Conservation (phyloP, 768 basidiomycete species). For the Tulasnella sp. region DNA sequence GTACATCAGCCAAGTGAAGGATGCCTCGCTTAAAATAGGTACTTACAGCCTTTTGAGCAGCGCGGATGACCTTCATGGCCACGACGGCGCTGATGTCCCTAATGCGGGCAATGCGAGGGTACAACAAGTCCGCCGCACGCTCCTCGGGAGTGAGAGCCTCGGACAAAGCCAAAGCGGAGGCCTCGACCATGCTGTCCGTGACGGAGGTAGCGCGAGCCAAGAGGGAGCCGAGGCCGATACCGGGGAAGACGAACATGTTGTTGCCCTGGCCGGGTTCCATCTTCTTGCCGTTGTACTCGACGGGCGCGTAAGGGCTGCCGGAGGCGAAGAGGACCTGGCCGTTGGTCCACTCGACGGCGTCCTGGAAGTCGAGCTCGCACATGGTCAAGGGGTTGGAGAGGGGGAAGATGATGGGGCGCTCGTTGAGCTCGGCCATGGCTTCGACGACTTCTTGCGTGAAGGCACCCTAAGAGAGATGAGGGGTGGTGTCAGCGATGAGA, state of each 20-base stretch:
- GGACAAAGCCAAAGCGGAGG: conserved; percentile 78
- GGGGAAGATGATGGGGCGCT: conserved; percentile 88
- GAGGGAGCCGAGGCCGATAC: conserved; percentile 80
- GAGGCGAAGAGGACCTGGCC: conserved; percentile 72
- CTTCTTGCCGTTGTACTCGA: conserved; percentile 57
- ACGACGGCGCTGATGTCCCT: conserved; percentile 82
- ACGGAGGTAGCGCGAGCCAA: conserved; percentile 68
- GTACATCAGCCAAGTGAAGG: conserved; percentile 34
- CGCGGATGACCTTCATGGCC: conserved; percentile 71
- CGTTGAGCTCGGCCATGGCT: conserved; percentile 77
- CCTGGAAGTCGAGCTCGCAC: conserved; percentile 78
- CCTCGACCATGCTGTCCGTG: conserved; percentile 88
- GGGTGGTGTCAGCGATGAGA: conserved; percentile 3
- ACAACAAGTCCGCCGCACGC: conserved; percentile 65
- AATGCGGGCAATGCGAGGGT: conserved; percentile 80
- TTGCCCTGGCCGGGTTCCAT: conserved; percentile 89
- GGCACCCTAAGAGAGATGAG: conserved; percentile 54
- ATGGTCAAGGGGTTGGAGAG: conserved; percentile 86
- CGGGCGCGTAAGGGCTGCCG: conserved; percentile 80
- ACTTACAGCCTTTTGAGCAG: too few relatives aligned
- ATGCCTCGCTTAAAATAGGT: too few relatives aligned
- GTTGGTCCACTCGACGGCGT: conserved; percentile 63
- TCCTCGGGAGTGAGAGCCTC: conserved; percentile 74
- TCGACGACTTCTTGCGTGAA: conserved; percentile 73
- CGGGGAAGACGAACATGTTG: conserved; percentile 66